Conservation (phyloP, 805 yeast genomes). For the Metschnikowia amazonensis region DNA sequence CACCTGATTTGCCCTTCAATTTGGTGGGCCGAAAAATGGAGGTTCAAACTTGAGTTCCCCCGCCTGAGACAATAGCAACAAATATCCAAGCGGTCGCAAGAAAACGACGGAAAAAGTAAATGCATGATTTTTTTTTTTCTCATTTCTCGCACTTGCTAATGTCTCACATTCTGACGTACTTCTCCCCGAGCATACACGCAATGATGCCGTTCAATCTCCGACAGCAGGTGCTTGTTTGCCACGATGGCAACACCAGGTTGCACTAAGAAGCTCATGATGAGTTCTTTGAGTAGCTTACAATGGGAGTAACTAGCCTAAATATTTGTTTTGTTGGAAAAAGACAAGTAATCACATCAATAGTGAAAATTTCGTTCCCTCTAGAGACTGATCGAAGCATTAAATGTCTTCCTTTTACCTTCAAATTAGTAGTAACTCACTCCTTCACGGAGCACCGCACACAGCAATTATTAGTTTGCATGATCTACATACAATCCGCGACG, state of each 20-base stretch:
- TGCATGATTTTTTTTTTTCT: background rate
- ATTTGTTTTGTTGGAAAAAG: background rate
- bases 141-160: conserved; percentile 2
- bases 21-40: background rate
- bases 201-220: background rate
- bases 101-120: background rate
- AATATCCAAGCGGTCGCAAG: conserved; percentile 2
- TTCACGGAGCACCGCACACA: background rate
- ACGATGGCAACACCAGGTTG: background rate
- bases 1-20: background rate
- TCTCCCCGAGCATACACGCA: background rate
- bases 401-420: no score
- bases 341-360: background rate
- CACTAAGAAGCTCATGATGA: background rate
- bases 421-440: background rate
- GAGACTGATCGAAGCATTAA: no score
- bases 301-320: background rate
- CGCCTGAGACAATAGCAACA: conserved; percentile 4
- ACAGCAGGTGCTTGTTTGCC: background rate
- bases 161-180: conserved; percentile 3
- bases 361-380: background rate
- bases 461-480: conserved; percentile 2
- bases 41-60: background rate
- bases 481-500: background rate
- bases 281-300: background rate